A percentile compares a stretch with the other conserved stretches of the same genome.
Conservation (phyloP, 306 rosid genomes). For the Prunus armeniaca region DNA sequence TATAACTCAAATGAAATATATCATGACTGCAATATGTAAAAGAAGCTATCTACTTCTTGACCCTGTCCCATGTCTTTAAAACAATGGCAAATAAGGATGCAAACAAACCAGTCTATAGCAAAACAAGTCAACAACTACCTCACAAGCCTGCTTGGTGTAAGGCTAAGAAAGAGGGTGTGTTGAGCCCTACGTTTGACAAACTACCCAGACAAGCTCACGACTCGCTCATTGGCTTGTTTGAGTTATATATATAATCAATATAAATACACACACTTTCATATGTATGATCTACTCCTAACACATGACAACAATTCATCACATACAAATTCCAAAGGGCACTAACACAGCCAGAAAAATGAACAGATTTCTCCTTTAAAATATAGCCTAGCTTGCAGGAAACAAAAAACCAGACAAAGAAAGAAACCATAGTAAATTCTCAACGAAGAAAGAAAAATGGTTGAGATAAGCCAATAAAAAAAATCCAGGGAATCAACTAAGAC, state of each 20-base stretch:
- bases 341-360: neutral
- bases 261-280: neutral
- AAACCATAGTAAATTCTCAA: neutral
- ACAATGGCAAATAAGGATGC: neutral
- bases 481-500: neutral
- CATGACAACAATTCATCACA: neutral
- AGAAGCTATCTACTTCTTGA: neutral
- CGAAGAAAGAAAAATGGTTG: neutral
- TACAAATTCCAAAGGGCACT: neutral
- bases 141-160: neutral
- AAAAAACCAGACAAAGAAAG: neutral
- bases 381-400: neutral
- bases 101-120: neutral
- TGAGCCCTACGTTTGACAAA: neutral
- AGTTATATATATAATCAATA: neutral
- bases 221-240: neutral
- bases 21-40: neutral
- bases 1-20: neutral
- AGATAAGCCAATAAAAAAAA: neutral
- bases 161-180: neutral
- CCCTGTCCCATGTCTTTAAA: neutral
- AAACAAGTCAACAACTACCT: neutral
- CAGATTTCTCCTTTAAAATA: neutral
- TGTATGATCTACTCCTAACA: neutral
- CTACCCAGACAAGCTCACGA: neutral